Evolutionary conservation across 768 basidiomycete genomes (phyloP), one percentile per base, ranked within the genome.

Genomic region (Paxillus ammoniavirescens): DNA sequence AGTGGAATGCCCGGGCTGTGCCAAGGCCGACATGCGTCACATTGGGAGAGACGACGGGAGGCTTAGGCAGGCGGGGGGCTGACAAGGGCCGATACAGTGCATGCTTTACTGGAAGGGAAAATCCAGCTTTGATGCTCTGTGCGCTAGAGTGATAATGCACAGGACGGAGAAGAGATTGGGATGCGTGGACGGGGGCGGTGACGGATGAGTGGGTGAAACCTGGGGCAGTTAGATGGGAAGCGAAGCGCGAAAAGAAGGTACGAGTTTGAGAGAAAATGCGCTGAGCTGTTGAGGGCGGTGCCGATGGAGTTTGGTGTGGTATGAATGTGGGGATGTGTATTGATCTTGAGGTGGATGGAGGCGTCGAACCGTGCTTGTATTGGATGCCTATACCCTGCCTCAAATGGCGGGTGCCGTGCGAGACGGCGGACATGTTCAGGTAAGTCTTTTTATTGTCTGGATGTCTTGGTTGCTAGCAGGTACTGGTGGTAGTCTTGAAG

Each of bases 1-100:
- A 81, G 21, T 84, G 83, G 67, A 93, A 94, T 61, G 83, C 89
- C 36, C 91, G 76, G 0, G 86, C 88, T 0, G 82, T 79, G 36
- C 89, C 88, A 3, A 94, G 75, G 5, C 92, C 92, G 18, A 93
- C 80, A 56, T 90, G 85, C 0, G 80, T 68, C 28, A 87, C 69
- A 45, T 71, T 71, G 17, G 80, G 69, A 8, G 82, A 82, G 14
- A 81, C 75, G 2, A 37, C 41, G 18, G 78, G 76, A 1, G 79
- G 77, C n/a, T 77, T 79, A 9, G 89, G 89, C 10, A 91, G 71
- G 61, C 77, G 82, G 14, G 75, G 79, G 1, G 72, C 66, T 23
- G 71, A 68, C 23, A 78, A 67, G 2, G 75, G 81, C 15, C 68
- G 55, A 13, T 77, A 76, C 38, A 91, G 72, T 0, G 81, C 75